These are phyloP conservation scores for Gossypium rotundifolium DNA, from an alignment of 345 rosid genomes.

Conservation along the genomic window DNA sequence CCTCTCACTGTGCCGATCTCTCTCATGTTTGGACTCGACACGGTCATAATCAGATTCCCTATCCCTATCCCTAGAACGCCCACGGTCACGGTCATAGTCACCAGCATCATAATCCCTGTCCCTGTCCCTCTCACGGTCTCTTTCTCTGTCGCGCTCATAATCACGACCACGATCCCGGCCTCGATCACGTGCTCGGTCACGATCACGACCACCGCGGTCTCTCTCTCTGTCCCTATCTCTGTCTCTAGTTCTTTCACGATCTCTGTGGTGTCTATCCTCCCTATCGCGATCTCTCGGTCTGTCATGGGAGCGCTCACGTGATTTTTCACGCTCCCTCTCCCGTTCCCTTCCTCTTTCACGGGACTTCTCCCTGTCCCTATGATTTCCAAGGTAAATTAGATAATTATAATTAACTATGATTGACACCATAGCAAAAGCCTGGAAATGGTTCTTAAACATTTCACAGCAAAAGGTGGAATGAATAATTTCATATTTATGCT, in stretches of 20 bases:
- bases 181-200: conserved; percentile 38
- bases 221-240: conserved; percentile 53
- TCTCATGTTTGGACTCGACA: conserved; percentile 52
- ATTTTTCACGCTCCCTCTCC: conserved; percentile 68
- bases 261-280: conserved; percentile 81
- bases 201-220: conserved; percentile 27
- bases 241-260: conserved; percentile 68
- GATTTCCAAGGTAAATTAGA: conserved; percentile 13
- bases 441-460: background rate
- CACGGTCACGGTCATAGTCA: conserved; percentile 44
- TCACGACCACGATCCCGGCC: conserved; percentile 42
- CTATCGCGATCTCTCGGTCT: conserved; percentile 77
- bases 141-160: conserved; percentile 43
- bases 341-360: conserved; percentile 79
- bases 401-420: background rate
- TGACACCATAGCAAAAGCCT: background rate
- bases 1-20: conserved; percentile 48
- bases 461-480: background rate
- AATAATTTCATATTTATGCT: background rate
- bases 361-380: conserved; percentile 51
- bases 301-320: conserved; percentile 72
- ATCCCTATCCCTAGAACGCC: conserved; percentile 59
- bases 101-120: conserved; percentile 50
- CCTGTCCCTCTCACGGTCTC: conserved; percentile 36
- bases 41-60: conserved; percentile 57